Evolutionary conservation across 2,329 filamentous ascomycete species (phyloP), one percentile per base, ranked within the genome.

Genomic region (Xylaria sp.): DNA sequence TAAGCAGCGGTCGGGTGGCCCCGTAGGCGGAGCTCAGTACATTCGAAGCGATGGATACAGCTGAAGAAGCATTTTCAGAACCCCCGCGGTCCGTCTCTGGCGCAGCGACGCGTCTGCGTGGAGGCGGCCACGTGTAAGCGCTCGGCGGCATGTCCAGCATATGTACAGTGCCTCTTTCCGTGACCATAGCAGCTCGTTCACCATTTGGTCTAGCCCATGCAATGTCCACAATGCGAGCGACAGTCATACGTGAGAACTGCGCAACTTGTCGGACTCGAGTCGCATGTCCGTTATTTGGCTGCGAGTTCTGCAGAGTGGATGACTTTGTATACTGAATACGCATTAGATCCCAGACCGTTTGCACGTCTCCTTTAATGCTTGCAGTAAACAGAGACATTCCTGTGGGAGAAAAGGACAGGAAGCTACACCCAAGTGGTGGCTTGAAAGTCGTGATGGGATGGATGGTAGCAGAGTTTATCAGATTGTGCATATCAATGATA

Each of bases 151-250:
- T 88, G 72, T 97, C 93, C 71, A 97, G 90, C 50, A 98, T 87
- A 80, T 99, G 96, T 12, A 97, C 90, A 9, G 96, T 99, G n/a
- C 95, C 94, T 73, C 94, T 92, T 75, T 97, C 93, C 0, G 96
- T 98, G 30, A 97, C 89, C 81, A 99, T 90, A 1, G 94, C 95
- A 45, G 97, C 82, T 66, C 92, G 90, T 76, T 97, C 93, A 25
- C 93, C 93, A 64, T 90, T 90, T 3, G 93, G 93, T 63, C 88
- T 87, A 1, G 91, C 91, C 96, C 96, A 99, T 3, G 90, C 89
- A 48, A 97, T 92, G 76, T 97, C 95, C 25, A 97, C 88, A 63
- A 98, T 93, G 62, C 93, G 92, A 3, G 96, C 93, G 57, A 95
- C 91, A 1, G 95, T 98, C 87, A 97, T 91, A 46, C 96, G 90